phyloP scores from a whole-genome alignment of 2,329 filamentous ascomycete genomes.

The Byssochlamys sp. region DNA sequence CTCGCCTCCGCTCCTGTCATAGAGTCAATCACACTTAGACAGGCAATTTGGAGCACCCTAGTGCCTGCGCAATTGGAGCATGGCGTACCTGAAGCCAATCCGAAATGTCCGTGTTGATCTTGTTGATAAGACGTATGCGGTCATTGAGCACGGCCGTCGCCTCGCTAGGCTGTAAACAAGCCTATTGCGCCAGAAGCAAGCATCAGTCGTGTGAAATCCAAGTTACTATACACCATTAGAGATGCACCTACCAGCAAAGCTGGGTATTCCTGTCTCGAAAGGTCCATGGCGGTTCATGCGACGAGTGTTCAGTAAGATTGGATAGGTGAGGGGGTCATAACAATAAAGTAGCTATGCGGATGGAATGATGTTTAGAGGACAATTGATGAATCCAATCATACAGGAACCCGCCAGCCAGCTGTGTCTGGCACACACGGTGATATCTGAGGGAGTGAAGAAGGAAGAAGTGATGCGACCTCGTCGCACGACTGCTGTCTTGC shows the following conservation, averaged over 20 bases:
- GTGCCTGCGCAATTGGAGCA: not conserved
- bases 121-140: conserved; percentile 75
- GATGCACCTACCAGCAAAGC: conserved; percentile 68
- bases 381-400: not conserved
- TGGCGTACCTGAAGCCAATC: conserved; percentile 83
- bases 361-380: conserved; percentile 9
- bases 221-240: conserved; percentile 8
- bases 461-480: conserved; percentile 9
- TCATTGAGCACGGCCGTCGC: conserved; percentile 75
- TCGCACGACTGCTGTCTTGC: not conserved
- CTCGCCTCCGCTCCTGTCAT: conserved; percentile 71
- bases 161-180: conserved; percentile 68
- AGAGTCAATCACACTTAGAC: not conserved
- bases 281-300: conserved; percentile 50
- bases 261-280: conserved; percentile 83
- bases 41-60: not conserved
- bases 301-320: conserved; percentile 8
- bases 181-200: conserved; percentile 42
- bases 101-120: conserved; percentile 80
- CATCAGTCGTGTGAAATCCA: conserved; percentile 11
- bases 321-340: conserved; percentile 23
- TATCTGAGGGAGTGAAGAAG: conserved; percentile 4
- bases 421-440: not conserved
- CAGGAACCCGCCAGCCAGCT: not conserved
- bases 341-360: conserved; percentile 1